Evolutionary conservation across 495 filamentous ascomycete genomes (phyloP), one percentile per base, ranked within the genome.

Genomic region (Achaetomiella virescens): DNA sequence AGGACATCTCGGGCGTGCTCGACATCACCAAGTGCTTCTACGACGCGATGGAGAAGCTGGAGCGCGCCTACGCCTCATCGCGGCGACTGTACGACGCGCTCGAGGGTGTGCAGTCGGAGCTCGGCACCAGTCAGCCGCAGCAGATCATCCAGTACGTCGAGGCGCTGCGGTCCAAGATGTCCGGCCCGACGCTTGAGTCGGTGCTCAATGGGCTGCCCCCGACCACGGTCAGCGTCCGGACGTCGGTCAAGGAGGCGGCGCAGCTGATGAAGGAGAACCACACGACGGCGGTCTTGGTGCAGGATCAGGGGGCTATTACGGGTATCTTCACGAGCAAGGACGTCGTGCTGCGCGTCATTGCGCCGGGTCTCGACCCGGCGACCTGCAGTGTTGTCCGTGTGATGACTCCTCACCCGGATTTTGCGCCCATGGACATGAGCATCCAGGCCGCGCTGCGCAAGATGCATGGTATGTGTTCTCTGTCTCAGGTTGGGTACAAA

Each of bases 21-120:
- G 93, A 98, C 77, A 98, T 98, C 66, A 98, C 93, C 25, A 98
- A 97, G 73, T 98, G 93, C 75, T 98, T 98, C 74, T 98, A 98
- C 70, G 93, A 98, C 75, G 93, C 93, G 40, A 98, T 98, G 93
- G 93, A 98, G 77, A 98, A 98, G 74, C 71, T 98, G 55, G 93
- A 98, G 72, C 84, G 93, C 45, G 95, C 93, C 18, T 98, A 98
- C 71, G 88, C 88, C 66, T 97, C 95, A 37, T 97, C 95, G 15
- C 80, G 92, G 43, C 93, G 96, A 68, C 80, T 98, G 12, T 97
- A 98, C 68, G 93, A 97, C 77, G 93, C 93, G 33, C 76, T 98
- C 59, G 95, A 98, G 70, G 93, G 93, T 68, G 93, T 98, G n/a
- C 93, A 98, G 75, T 96, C 92, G 2, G 93, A 98, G 67, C 78